These are phyloP conservation scores for Neospermospora avenae DNA, from an alignment of 2,329 filamentous ascomycete genomes.

Conservation along the genomic window DNA sequence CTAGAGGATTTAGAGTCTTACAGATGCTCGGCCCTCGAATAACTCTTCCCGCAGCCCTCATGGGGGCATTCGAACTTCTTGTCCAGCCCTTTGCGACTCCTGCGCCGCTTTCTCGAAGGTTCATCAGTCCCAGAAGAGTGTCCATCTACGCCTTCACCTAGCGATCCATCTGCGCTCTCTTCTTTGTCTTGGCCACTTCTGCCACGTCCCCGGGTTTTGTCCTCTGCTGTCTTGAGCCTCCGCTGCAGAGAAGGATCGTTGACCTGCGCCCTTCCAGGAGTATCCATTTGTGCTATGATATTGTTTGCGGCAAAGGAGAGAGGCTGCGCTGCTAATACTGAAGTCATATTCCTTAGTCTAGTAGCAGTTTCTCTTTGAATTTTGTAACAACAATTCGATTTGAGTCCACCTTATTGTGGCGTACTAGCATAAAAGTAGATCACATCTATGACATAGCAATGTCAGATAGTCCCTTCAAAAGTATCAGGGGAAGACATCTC, in stretches of 20 bases:
- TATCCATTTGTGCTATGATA: conserved; percentile 30
- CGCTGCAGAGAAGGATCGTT: conserved; percentile 26
- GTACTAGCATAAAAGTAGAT: conserved; percentile 2
- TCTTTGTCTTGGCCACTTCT: conserved; percentile 32
- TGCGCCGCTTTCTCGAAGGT: conserved; percentile 51
- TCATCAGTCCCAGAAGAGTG: conserved; percentile 35
- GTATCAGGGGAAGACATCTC: background rate
- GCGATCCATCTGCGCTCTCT: conserved; percentile 26
- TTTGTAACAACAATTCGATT: background rate
- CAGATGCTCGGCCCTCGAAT: conserved; percentile 93
- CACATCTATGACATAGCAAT: conserved; percentile 2
- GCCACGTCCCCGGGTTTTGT: conserved; percentile 33
- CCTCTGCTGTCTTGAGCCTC: conserved; percentile 28
- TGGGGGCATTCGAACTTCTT: conserved; percentile 83
- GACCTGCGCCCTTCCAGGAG: conserved; percentile 25
- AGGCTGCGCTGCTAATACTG: conserved; percentile 31
- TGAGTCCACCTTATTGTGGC: conserved; percentile 10
- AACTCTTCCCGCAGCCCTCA: conserved; percentile 89
- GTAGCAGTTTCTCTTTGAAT: background rate
- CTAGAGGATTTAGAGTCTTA: conserved; percentile 46
- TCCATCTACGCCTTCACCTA: conserved; percentile 27
- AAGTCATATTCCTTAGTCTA: conserved; percentile 33
- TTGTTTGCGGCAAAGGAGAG: conserved; percentile 26
- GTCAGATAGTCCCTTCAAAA: background rate
- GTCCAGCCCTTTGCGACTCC: conserved; percentile 74